Evolutionary conservation across 2,329 filamentous ascomycete genomes (phyloP).

Genomic region (Fusarium succisae): DNA sequence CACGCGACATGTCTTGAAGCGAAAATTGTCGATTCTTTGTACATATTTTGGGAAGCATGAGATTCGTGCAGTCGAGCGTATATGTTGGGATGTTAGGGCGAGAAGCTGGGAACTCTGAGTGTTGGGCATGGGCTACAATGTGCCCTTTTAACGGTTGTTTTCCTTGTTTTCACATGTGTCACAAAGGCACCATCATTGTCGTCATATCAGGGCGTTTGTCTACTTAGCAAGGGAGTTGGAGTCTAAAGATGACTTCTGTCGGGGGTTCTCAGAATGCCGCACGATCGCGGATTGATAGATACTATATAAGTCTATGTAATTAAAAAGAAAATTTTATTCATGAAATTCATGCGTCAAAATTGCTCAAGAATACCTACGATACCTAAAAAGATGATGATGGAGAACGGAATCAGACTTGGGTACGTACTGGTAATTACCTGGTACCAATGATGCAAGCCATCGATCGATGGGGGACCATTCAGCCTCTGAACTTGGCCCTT

Average conservation of each 20-base stretch:
- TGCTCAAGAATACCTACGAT: background rate
- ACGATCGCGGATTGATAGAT: slow-evolving; percentile 27
- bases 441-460: background rate
- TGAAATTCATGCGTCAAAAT: background rate
- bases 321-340: slow-evolving; percentile 9
- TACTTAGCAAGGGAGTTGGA: slow-evolving; percentile 41
- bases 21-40: slow-evolving; percentile 33
- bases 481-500: background rate
- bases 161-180: slow-evolving; percentile 26
- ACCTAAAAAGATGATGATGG: background rate
- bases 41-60: slow-evolving; percentile 38
- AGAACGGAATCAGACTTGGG: background rate
- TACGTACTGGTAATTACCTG: background rate
- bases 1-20: slow-evolving; percentile 18
- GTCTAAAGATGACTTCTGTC: slow-evolving; percentile 25
- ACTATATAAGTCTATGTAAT: slow-evolving; percentile 30
- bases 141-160: slow-evolving; percentile 19
- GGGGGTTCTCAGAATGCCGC: slow-evolving; percentile 22
- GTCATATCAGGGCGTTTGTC: slow-evolving; percentile 38
- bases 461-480: background rate
- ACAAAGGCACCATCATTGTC: slow-evolving; percentile 31
- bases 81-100: slow-evolving; percentile 30
- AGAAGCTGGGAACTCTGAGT: slow-evolving; percentile 18
- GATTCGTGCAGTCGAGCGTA: slow-evolving; percentile 16
- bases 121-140: slow-evolving; percentile 13